phyloP scores from a whole-genome alignment of 2,329 filamentous ascomycete species.

The Setomelanomma holmii region DNA sequence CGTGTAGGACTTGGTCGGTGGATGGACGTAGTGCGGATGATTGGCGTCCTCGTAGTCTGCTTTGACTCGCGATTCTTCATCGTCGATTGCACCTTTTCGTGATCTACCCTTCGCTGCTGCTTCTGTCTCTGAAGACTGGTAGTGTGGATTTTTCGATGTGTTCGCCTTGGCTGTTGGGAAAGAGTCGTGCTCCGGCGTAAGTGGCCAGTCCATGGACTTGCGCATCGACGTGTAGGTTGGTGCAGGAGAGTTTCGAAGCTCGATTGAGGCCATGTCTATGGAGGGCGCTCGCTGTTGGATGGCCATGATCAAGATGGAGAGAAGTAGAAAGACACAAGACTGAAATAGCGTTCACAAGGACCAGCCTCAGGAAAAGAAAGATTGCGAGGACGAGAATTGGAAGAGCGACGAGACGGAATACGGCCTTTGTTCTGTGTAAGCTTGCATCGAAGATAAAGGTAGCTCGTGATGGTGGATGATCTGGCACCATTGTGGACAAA shows the following conservation, averaged over 20 bases:
- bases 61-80: constrained; percentile 2
- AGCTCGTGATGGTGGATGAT: not conserved
- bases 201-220: not conserved
- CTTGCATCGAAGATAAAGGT: not conserved
- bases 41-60: constrained; percentile 14
- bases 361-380: constrained; percentile 3
- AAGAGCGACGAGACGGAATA: not conserved
- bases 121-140: constrained; percentile 1
- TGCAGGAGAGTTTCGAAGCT: constrained; percentile 24
- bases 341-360: not conserved
- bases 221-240: constrained; percentile 32
- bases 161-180: not conserved
- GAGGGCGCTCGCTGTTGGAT: constrained; percentile 14
- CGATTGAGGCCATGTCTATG: constrained; percentile 21
- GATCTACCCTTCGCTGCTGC: not conserved
- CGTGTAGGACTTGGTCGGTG: not conserved
- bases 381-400: not conserved
- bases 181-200: not conserved
- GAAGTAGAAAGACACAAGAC: not conserved
- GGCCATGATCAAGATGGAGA: constrained; percentile 7
- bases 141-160: constrained; percentile 6
- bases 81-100: not conserved
- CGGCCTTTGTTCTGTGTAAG: not conserved
- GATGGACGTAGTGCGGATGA: constrained; percentile 14
- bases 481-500: not conserved